These are phyloP conservation scores for Ploettnerulaceae sp. DNA, from an alignment of 2,329 filamentous ascomycete genomes.

Conservation along the genomic window DNA sequence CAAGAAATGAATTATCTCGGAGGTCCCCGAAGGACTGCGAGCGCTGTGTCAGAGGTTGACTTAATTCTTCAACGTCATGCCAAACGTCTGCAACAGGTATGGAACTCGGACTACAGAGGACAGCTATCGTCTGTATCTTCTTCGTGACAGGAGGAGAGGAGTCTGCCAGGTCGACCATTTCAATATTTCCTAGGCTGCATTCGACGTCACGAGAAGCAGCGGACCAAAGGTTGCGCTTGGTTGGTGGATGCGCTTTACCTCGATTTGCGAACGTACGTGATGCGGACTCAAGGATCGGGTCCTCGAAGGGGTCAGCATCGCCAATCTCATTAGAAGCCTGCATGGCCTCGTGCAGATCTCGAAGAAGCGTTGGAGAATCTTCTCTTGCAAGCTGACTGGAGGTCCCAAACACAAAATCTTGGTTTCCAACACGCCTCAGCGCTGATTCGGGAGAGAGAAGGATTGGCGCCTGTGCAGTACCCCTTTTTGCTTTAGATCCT, in stretches of 20 bases:
- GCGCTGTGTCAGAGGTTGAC: background rate
- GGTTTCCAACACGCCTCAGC: conserved; percentile 57
- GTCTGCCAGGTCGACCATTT: conserved; percentile 52
- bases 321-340: conserved; percentile 49
- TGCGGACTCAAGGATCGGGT: conserved; percentile 25
- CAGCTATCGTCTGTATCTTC: background rate
- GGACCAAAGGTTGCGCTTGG: conserved; percentile 56
- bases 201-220: conserved; percentile 62
- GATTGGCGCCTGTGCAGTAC: conserved; percentile 38
- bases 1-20: background rate
- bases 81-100: conserved; percentile 14
- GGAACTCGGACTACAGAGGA: background rate
- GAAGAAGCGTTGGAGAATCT: conserved; percentile 62
- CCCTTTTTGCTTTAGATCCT: conserved; percentile 37
- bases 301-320: conserved; percentile 37
- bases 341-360: conserved; percentile 58
- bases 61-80: conserved; percentile 26
- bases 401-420: conserved; percentile 80
- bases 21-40: background rate
- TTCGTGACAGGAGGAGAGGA: conserved; percentile 22
- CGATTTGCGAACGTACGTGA: conserved; percentile 1
- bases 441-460: conserved; percentile 68
- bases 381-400: conserved; percentile 76
- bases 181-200: conserved; percentile 55
- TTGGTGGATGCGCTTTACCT: conserved; percentile 7